Conservation (phyloP, 495 filamentous ascomycete species). For the Tirmania nivea region DNA sequence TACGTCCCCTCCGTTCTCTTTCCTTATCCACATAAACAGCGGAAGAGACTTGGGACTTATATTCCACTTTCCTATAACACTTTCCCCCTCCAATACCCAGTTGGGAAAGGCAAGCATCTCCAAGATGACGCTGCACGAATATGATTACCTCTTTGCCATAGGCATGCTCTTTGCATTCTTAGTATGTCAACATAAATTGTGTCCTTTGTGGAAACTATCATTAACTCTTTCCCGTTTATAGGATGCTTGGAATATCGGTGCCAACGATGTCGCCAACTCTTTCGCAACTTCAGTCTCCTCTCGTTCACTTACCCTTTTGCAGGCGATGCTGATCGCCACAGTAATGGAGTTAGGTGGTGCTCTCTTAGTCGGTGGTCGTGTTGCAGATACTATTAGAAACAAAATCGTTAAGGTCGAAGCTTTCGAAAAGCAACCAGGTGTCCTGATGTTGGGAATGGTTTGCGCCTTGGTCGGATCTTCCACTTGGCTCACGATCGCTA, state of each 20-base stretch:
- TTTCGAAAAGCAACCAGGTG: conserved; percentile 31
- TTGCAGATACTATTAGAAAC: conserved; percentile 45
- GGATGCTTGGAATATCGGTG: conserved; percentile 24
- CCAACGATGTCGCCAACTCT: conserved; percentile 59
- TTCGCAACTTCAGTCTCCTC: conserved; percentile 52
- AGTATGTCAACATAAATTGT: conserved; percentile 15
- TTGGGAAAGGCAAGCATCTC: too few species aligned
- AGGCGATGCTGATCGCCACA: conserved; percentile 45
- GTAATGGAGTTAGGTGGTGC: conserved; percentile 47
- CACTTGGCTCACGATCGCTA: conserved; percentile 36
- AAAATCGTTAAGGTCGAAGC: conserved; percentile 34
- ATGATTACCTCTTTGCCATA: conserved; percentile 52
- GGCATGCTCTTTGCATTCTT: conserved; percentile 54
- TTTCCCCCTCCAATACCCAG: too few species aligned
- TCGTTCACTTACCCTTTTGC: conserved; percentile 39
- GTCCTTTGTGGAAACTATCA: not conserved
- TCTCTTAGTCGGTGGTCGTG: conserved; percentile 39
- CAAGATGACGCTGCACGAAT: conserved; percentile 25
- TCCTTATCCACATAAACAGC: too few species aligned
- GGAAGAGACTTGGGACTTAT: too few species aligned
- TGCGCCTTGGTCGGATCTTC: conserved; percentile 39
- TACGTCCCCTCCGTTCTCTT: too few species aligned
- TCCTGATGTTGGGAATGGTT: conserved; percentile 40
- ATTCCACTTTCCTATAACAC: too few species aligned
- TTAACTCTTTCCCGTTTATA: conserved; percentile 11